Conservation (phyloP, 2,329 filamentous ascomycete genomes). For the Botrytis medusae region DNA sequence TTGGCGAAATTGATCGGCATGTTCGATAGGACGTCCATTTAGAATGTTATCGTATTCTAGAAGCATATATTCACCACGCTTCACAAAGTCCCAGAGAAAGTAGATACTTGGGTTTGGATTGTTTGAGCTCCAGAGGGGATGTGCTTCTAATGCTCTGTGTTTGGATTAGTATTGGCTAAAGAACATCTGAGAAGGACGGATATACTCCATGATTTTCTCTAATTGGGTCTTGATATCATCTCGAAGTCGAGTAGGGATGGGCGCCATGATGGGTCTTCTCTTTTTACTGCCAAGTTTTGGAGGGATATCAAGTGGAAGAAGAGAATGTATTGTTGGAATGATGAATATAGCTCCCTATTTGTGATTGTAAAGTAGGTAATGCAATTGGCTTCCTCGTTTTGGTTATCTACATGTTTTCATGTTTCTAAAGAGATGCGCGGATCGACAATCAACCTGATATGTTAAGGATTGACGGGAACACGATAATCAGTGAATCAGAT, state of each 20-base stretch:
- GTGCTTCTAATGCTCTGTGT: conserved; percentile 28
- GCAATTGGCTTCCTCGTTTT: neutral
- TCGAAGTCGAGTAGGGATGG: conserved; percentile 12
- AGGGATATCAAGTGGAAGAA: neutral
- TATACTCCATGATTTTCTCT: conserved; percentile 9
- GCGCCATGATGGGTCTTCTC: neutral
- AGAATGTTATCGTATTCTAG: conserved; percentile 45
- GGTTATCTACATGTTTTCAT: neutral
- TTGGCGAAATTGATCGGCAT: conserved; percentile 42
- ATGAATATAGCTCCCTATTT: neutral
- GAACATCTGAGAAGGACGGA: neutral
- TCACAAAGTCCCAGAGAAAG: conserved; percentile 46
- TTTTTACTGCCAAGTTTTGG: neutral
- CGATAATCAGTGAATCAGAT: neutral
- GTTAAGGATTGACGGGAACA: neutral
- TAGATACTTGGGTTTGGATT: conserved; percentile 37
- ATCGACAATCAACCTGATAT: neutral
- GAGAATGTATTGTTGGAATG: neutral
- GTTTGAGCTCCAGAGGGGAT: conserved; percentile 28
- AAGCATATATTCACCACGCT: conserved; percentile 45
- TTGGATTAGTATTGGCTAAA: neutral
- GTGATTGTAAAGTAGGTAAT: neutral
- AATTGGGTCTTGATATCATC: conserved; percentile 11
- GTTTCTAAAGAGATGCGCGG: neutral
- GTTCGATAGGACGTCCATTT: conserved; percentile 39